A percentile compares a stretch with the other conserved stretches of the same genome.
phyloP scores from a whole-genome alignment of 2,329 filamentous ascomycete genomes.

The Lachnellula occidentalis region DNA sequence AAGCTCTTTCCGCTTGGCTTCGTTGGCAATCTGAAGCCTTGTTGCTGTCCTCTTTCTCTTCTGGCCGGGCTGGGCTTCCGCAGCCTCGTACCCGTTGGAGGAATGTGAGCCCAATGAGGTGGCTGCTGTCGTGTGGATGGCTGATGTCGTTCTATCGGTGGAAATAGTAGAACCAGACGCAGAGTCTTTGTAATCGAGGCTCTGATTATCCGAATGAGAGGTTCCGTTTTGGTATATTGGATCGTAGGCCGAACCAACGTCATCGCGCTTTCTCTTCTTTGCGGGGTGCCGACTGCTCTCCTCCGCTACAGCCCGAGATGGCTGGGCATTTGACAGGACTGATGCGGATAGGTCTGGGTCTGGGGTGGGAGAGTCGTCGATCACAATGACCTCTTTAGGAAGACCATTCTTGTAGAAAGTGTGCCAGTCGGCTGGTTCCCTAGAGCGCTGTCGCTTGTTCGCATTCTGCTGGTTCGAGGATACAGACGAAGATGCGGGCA shows the following conservation, averaged over 20 bases:
- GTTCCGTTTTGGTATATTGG: constrained; percentile 63
- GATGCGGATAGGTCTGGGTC: constrained; percentile 29
- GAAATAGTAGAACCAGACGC: constrained; percentile 68
- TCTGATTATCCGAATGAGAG: constrained; percentile 67
- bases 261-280: constrained; percentile 58
- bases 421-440: constrained; percentile 61
- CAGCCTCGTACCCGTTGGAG: constrained; percentile 61
- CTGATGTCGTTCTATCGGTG: constrained; percentile 76
- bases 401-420: constrained; percentile 79
- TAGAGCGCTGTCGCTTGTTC: constrained; percentile 35
- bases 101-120: constrained; percentile 71
- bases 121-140: constrained; percentile 77
- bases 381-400: constrained; percentile 81
- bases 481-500: constrained; percentile 31
- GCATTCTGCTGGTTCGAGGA: constrained; percentile 28
- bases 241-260: constrained; percentile 55
- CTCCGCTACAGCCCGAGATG: constrained; percentile 25
- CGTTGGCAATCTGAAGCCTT: constrained; percentile 73
- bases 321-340: constrained; percentile 35
- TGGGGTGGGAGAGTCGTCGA: constrained; percentile 60
- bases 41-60: constrained; percentile 80
- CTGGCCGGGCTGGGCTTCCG: constrained; percentile 64
- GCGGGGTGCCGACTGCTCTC: constrained; percentile 58
- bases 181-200: constrained; percentile 61
- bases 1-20: constrained; percentile 72